Evolutionary conservation across 129 eudicot species (phyloP), one percentile per base, ranked within the genome.

Genomic region (Saposhnikovia divaricata): DNA sequence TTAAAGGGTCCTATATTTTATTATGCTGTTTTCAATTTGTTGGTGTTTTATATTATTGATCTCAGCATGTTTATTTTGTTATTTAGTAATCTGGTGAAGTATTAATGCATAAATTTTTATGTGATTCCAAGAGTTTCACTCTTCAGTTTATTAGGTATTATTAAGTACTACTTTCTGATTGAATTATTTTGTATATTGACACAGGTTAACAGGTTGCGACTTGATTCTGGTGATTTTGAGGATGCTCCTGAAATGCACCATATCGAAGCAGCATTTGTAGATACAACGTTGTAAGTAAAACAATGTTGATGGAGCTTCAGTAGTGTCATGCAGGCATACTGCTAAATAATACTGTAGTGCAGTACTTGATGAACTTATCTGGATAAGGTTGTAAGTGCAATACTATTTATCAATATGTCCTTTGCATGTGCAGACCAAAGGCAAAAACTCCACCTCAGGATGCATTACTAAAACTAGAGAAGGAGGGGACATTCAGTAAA

Each of bases 241-340:
- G 99, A 90, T 78, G 79, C 83, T 75, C 97, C 93, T 47, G 89
- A 88, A 81, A 72, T 78, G 86, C 89, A 95, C 83, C 99, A 92
- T 84, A 96, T 95, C 43, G 96, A 95, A 82, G 91, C 87, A 68
- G 99, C 99, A 71, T 95, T 90, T 90, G 92, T 95, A 66, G 99
- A 95, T 73, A 88, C 99, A 55, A 8, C 90, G 75, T 82, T 95
- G 99, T 95, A 87, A 91, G 98, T 78, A 31, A 15, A 77, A 70
- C 1, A 16, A 75, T 25, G 28, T 9, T 46, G 19, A 45, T 45
- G 19, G 61, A 74, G 55, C 31, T 74, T 34, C 57, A 68, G 21
- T 44, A n/a, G 48, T 59, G 69, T n/a, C 48, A 44, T 74, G 21
- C 6, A 43, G 44, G 51, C 39, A 51, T 75, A 40, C 45, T 75